phyloP scores from a whole-genome alignment of 371 early-diverging fungal genomes.

The Aphelidium insulamus region DNA sequence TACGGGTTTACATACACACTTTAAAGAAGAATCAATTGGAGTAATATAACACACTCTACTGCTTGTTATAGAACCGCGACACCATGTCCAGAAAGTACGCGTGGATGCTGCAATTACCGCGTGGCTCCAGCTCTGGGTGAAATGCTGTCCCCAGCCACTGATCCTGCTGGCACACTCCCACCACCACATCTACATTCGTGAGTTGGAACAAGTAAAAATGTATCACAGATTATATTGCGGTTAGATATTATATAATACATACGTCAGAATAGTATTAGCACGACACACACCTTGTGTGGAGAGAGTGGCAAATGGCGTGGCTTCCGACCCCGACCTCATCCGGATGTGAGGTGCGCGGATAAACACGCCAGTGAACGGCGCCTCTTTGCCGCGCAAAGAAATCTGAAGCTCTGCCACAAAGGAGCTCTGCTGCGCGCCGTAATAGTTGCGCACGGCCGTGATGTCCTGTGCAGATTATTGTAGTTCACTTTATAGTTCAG shows the following conservation, averaged over 20 bases:
- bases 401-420: slow-evolving; percentile 46
- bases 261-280: too few relatives aligned
- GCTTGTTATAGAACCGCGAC: too few relatives aligned
- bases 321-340: slow-evolving; percentile 43
- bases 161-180: slow-evolving; percentile 71
- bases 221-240: too few relatives aligned
- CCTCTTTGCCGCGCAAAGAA: slow-evolving; percentile 8
- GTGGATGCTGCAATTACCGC: slow-evolving; percentile 61
- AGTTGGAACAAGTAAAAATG: slow-evolving; percentile 7
- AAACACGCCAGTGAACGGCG: slow-evolving; percentile 58
- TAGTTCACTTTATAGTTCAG: too few relatives aligned
- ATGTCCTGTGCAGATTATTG: slow-evolving; percentile 61
- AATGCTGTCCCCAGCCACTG: slow-evolving; percentile 76
- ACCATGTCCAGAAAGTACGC: slow-evolving; percentile 45
- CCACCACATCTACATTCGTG: slow-evolving; percentile 26
- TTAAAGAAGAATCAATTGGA: too few relatives aligned
- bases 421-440: slow-evolving; percentile 75
- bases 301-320: too few relatives aligned
- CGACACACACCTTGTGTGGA: too few relatives aligned
- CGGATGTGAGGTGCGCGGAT: slow-evolving; percentile 81
- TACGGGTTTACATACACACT: too few relatives aligned
- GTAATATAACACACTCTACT: too few relatives aligned
- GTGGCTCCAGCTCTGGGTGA: slow-evolving; percentile 86
- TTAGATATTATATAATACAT: too few relatives aligned
- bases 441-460: slow-evolving; percentile 72